Evolutionary conservation across 2,329 filamentous ascomycete species (phyloP), one percentile per base, ranked within the genome.

Genomic region (Dothiorella sarmentorum): DNA sequence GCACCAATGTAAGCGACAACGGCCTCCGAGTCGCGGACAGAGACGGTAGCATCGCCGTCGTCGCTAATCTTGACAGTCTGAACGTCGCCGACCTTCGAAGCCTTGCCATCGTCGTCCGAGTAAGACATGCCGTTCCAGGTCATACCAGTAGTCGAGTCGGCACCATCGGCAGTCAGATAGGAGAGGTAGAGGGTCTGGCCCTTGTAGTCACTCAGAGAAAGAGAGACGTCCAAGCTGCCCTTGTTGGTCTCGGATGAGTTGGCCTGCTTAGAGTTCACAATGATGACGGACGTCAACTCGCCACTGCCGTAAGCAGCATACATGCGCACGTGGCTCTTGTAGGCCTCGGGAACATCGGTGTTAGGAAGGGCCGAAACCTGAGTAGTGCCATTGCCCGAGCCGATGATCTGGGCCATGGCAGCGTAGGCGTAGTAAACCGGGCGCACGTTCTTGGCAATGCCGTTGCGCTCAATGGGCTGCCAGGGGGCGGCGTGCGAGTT

Each of bases 401-500:
- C 79, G 60, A 82, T 75, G 53, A 78, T 70, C 62, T 80, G 77
- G 22, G 76, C 76, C 61, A 81, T 76, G 33, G 79, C 79, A n/a
- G 76, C 79, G 61, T 78, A 73, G 59, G 76, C 77, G 61, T 81
- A 81, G 70, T 82, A 82, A 44, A 75, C 69, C 1, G 79, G 78
- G 24, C 79, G 75, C 9, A 81, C 77, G 4, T 67, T 71, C 35
- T 43, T 37, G 6, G 20, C 18, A 9, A 44, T 27, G 26, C 70
- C 75, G 61, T 76, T 72, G 60, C 73, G 67, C 17, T 67, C 51
- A 35, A 76, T 69, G 15, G 79, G 79, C 61, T 78, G 75, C 79
- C 79, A 82, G 2, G 79, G 76, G 58, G 74, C 74, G 6, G 78
- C 76, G 63, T 77, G 77, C 61, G 78, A 80, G 66, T 80, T 80